Evolutionary conservation across 768 basidiomycete species (phyloP), one percentile per base, ranked within the genome.

Genomic region (Mycena kentingensis): DNA sequence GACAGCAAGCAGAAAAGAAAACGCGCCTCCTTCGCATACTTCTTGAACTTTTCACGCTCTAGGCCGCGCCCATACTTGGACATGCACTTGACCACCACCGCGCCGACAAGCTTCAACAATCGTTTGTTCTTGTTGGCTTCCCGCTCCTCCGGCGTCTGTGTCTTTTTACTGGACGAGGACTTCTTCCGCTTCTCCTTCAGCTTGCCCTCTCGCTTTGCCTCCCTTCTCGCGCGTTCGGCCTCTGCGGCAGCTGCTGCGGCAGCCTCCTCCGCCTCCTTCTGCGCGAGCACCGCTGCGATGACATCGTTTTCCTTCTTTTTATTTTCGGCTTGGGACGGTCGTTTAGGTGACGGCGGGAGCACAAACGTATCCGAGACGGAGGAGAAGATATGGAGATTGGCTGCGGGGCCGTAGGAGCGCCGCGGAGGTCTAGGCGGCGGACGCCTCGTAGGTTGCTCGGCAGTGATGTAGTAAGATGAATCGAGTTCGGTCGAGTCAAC

Each of bases 71-170:
- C 77, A 64, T 98, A 86, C 73, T 94, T 97, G 52, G 86, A 89
- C 93, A 98, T 94, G 52, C 78, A 85, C 69, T 85, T 88, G 32
- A 99, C 96, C 34, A 99, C 96, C 5, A 96, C 84, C 2, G 85
- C 84, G 6, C 93, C 90, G 16, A 98, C 83, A 29, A 98, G 77
- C 67, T 91, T 91, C 58, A 85, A 65, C 57, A 97, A 65, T 55
- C 82, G 72, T 78, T 93, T 95, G 72, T 97, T 93, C 76, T 87
- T 88, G 44, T 76, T 76, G 4, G 74, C 79, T 65, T 87, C 83
- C 65, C 78, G 84, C 61, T 86, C 81, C 58, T 85, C 82, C 39
- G 77, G 67, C 34, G 78, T 72, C 52, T 70, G 67, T 13, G 60
- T 57, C 63, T 82, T 84, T 62, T 73, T 76, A 11, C 19, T 39